A percentile compares a stretch with the other conserved stretches of the same genome.
phyloP scores from a whole-genome alignment of 305 asterid genomes.

The Lippia alba region DNA sequence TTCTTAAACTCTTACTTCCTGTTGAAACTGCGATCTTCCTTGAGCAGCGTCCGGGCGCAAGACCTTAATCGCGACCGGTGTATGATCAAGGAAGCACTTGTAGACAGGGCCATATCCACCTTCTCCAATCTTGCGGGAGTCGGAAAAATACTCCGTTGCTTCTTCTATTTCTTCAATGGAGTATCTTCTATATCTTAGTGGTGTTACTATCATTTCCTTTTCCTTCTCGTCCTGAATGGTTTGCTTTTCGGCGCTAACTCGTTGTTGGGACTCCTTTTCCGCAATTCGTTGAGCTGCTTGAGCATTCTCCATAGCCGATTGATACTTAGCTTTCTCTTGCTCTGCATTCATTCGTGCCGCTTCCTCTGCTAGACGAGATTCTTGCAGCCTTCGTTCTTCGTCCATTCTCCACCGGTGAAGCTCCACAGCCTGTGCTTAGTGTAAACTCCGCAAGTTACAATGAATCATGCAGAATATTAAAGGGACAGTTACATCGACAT shows the following conservation, averaged over 20 bases:
- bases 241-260: slow-evolving; percentile 49
- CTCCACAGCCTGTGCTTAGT: slow-evolving; percentile 64
- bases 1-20: slow-evolving; percentile 54
- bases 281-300: slow-evolving; percentile 59
- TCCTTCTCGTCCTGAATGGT: slow-evolving; percentile 41
- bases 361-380: slow-evolving; percentile 55
- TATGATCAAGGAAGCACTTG: slow-evolving; percentile 85
- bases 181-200: slow-evolving; percentile 70
- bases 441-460: too few species aligned
- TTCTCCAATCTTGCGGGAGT: slow-evolving; percentile 75
- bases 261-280: slow-evolving; percentile 51
- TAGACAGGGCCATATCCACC: slow-evolving; percentile 97
- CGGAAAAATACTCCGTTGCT: slow-evolving; percentile 65
- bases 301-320: slow-evolving; percentile 42
- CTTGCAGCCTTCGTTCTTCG: slow-evolving; percentile 74
- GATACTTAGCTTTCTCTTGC: slow-evolving; percentile 48
- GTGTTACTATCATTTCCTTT: slow-evolving; percentile 2
- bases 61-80: slow-evolving; percentile 83
- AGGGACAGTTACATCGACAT: too few species aligned
- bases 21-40: slow-evolving; percentile 86
- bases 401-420: slow-evolving; percentile 80
- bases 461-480: not conserved
- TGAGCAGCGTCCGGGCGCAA: slow-evolving; percentile 89
- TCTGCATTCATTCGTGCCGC: slow-evolving; percentile 46
- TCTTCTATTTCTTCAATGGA: slow-evolving; percentile 75